These are phyloP conservation scores for Trichoderma koningiopsis DNA, from an alignment of 2,329 filamentous ascomycete species.

Conservation along the genomic window DNA sequence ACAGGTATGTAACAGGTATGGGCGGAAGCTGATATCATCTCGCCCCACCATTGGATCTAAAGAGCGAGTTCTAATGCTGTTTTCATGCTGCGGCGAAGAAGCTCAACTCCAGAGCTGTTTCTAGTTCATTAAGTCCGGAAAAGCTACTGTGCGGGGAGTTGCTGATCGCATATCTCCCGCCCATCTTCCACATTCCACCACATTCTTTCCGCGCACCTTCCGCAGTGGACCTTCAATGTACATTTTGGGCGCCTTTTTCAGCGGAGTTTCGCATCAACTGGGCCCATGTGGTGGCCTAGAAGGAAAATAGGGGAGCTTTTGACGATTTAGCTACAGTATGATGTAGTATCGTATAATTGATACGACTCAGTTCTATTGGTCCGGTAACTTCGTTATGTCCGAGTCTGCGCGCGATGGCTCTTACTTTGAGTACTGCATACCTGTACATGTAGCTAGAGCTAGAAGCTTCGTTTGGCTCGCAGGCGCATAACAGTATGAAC, in stretches of 20 bases:
- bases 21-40: too few species aligned
- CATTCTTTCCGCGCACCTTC: not conserved
- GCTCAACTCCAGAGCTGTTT: not conserved
- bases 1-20: too few species aligned
- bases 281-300: not conserved
- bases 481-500: not conserved
- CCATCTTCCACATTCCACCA: too few species aligned
- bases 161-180: not conserved
- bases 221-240: not conserved
- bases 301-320: not conserved
- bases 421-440: not conserved
- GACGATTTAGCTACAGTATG: not conserved
- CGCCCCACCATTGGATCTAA: too few species aligned
- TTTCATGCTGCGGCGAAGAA: not conserved
- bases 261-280: not conserved
- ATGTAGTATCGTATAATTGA: not conserved
- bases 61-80: too few species aligned
- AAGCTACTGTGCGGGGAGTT: not conserved
- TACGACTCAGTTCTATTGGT: not conserved
- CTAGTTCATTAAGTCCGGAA: not conserved
- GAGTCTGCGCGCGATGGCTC: not conserved
- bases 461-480: not conserved
- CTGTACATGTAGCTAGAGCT: too few species aligned
- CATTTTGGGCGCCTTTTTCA: not conserved
- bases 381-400: not conserved